phyloP scores from a whole-genome alignment of 306 rosid species.

The Castanea mollissima region DNA sequence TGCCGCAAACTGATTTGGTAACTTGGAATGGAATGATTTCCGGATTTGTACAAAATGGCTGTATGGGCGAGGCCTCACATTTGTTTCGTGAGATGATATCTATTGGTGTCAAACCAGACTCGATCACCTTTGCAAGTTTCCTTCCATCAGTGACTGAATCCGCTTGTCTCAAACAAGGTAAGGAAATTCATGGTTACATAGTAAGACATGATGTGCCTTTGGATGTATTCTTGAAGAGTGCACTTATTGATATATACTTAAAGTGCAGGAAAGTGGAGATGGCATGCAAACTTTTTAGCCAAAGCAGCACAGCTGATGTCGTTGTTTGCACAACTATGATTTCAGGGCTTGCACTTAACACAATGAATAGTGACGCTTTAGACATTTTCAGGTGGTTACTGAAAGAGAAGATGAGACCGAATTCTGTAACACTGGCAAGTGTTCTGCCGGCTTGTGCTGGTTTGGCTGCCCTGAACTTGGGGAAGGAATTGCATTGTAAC shows the following conservation, averaged over 20 bases:
- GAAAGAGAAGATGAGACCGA: conserved; percentile 56
- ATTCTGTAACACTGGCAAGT: conserved; percentile 62
- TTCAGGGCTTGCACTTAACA: conserved; percentile 66
- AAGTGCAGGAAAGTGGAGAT: conserved; percentile 56
- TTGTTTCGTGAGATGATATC: conserved; percentile 59
- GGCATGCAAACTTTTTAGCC: conserved; percentile 50
- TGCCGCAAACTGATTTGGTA: conserved; percentile 56
- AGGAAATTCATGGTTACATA: conserved; percentile 65
- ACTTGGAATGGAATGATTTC: conserved; percentile 76
- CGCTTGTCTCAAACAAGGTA: conserved; percentile 47
- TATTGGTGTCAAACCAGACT: conserved; percentile 57
- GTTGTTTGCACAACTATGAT: conserved; percentile 72
- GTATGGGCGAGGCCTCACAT: conserved; percentile 44
- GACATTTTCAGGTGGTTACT: conserved; percentile 57
- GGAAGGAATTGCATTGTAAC: conserved; percentile 71
- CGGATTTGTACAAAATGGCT: conserved; percentile 69
- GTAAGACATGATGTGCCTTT: conserved; percentile 50
- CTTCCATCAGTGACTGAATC: conserved; percentile 59
- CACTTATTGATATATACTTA: conserved; percentile 59
- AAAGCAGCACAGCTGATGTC: conserved; percentile 46
- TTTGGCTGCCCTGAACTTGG: conserved; percentile 56
- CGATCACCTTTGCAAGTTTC: conserved; percentile 64
- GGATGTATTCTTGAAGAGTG: conserved; percentile 67
- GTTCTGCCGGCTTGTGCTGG: conserved; percentile 74
- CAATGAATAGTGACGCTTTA: conserved; percentile 57